Base-by-base conservation (phyloP, 148 eudicot species). In the Diospyros kaki region DNA sequence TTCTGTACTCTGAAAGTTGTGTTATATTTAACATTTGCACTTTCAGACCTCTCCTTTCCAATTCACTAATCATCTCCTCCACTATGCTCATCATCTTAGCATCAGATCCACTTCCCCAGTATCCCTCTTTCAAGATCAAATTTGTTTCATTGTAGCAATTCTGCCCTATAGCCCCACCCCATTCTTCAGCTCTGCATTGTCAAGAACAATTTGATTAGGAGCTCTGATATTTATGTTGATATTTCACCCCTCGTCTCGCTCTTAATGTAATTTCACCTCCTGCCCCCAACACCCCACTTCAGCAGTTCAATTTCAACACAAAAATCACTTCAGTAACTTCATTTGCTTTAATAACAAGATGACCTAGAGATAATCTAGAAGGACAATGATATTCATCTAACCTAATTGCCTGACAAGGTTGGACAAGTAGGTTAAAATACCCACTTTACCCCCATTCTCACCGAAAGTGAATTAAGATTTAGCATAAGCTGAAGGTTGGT, bases 1-100 rank as follows among this genome's bases (percentile, higher is more conserved):
- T 73, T 2, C 76, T 17, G 18, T 73, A 73, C 58, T 48, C 58
- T 15, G 76, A 50, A 9, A 73, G 55, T 62, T 73, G 76, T 9
- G 76, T 73, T 12, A 73, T 73, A 58, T 73, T 73, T 6, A 72
- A 6, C 58, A 73, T 61, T 59, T 73, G 46, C 8, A 73, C 76
- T 4, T 73, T 62, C 68, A 73, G 6, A 50, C 67, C 68, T 73
- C 76, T 73, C 48, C 5, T 46, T 50, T 62, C 39, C 12, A 73
- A 17, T 15, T 46, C 67, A 14, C 50, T 18, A 4, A 73, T 62
- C 3, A 48, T 18, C 14, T 4, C 44, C 58, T 62, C 68, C 13
- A 73, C 76, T 51, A 68, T 28, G 1, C 9, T 12, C 71, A 68
- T 68, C 71, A 68, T 68, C 14, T 51, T 51, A 18, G 56, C 14